Evolutionary conservation across 2,329 filamentous ascomycete species (phyloP).

Genomic region (Colletotrichum lupini): DNA sequence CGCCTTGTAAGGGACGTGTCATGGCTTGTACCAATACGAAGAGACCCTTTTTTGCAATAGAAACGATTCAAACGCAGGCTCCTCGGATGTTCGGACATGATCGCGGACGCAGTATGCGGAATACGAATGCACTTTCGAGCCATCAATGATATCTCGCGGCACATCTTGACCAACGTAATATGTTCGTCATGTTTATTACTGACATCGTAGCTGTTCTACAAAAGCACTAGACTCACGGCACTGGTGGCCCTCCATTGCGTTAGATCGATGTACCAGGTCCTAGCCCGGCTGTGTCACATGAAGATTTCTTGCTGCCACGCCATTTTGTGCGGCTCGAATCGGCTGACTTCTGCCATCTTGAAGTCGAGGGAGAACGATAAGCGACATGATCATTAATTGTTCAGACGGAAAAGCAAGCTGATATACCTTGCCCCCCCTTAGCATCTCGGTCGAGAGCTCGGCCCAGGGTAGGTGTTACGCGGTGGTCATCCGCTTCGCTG

Average conservation of each 20-base stretch:
- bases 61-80: conserved; percentile 15
- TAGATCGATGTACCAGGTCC: neutral
- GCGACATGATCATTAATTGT: neutral
- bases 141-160: neutral
- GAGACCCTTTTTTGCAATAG: conserved; percentile 22
- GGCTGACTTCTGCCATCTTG: neutral
- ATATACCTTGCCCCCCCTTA: neutral
- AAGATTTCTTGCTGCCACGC: neutral
- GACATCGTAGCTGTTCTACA: neutral
- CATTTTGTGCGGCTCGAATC: neutral
- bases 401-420: neutral
- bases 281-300: neutral
- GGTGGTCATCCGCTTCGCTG: neutral
- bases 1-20: conserved; percentile 71
- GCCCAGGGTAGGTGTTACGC: neutral
- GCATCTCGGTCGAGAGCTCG: neutral
- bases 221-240: neutral
- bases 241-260: neutral
- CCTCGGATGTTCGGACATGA: neutral
- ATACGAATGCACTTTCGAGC: neutral
- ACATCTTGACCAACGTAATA: too few relatives aligned
- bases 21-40: conserved; percentile 20
- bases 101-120: neutral
- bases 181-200: neutral
- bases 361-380: neutral